These are phyloP conservation scores for Cladosporium colombiae DNA, from an alignment of 2,329 filamentous ascomycete genomes.

Conservation along the genomic window DNA sequence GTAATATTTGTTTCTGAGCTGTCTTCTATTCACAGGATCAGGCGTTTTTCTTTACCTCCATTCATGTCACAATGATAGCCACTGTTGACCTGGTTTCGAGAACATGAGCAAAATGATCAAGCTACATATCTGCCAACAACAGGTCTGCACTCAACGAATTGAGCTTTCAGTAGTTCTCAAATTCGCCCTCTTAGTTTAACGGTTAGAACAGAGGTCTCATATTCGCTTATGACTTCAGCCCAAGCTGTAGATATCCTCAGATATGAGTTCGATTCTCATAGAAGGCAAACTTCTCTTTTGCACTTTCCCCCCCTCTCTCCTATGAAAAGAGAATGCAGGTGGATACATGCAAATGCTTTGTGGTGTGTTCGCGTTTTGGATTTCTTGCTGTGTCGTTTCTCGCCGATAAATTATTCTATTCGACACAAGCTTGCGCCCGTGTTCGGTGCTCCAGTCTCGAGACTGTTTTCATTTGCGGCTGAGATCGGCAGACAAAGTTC, in stretches of 20 bases:
- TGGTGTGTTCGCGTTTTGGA: neutral
- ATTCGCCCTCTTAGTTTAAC: slow-evolving; percentile 16
- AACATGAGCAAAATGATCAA: too few species aligned
- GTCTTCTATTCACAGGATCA: neutral
- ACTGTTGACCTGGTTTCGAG: too few species aligned
- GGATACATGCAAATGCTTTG: too few species aligned
- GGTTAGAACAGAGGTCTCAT: slow-evolving; percentile 16
- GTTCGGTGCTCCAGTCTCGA: too few species aligned
- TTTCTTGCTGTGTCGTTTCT: neutral
- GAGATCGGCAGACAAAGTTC: neutral
- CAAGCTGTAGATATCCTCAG: slow-evolving; percentile 11
- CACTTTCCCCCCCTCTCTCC: neutral
- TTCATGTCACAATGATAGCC: neutral
- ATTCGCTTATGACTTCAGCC: slow-evolving; percentile 5
- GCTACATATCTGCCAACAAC: neutral
- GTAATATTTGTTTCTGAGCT: neutral
- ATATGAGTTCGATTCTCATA: slow-evolving; percentile 16
- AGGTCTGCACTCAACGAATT: neutral
- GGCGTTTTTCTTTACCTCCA: neutral
- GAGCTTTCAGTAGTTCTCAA: neutral
- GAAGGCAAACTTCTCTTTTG: slow-evolving; percentile 6
- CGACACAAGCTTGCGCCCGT: neutral
- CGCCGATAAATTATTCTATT: too few species aligned
- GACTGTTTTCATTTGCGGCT: too few species aligned
- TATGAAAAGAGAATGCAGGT: too few species aligned